These are phyloP conservation scores for Linum lewisii DNA, from an alignment of 345 rosid species.

Conservation along the genomic window DNA sequence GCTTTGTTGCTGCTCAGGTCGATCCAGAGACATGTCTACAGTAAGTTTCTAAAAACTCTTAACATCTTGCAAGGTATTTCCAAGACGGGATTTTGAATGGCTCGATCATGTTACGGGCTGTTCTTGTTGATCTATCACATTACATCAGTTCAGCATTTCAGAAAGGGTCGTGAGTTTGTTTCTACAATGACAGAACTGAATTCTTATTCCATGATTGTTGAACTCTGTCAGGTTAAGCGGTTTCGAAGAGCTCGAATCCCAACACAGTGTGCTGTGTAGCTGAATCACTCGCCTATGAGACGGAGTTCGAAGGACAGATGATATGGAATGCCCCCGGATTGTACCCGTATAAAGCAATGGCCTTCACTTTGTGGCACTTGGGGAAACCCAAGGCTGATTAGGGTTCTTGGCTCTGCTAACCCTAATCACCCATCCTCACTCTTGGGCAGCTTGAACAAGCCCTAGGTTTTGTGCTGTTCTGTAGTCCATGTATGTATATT, in stretches of 20 bases:
- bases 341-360: slow-evolving; percentile 81
- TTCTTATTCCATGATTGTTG: slow-evolving; percentile 7
- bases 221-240: slow-evolving; percentile 51
- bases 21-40: slow-evolving; percentile 90
- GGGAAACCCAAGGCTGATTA: slow-evolving; percentile 55
- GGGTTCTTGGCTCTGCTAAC: slow-evolving; percentile 41
- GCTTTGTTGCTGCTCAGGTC: slow-evolving; percentile 60
- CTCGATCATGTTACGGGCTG: too few relatives aligned
- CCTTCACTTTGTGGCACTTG: slow-evolving; percentile 77
- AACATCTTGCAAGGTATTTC: too few relatives aligned
- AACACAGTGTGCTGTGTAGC: slow-evolving; percentile 53
- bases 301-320: slow-evolving; percentile 76
- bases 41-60: slow-evolving; percentile 32
- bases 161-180: too few relatives aligned
- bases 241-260: slow-evolving; percentile 64
- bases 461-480: too few relatives aligned
- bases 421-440: slow-evolving; percentile 10
- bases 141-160: too few relatives aligned
- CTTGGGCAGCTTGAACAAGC: too few relatives aligned
- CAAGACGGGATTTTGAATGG: too few relatives aligned
- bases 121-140: too few relatives aligned
- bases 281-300: slow-evolving; percentile 51
- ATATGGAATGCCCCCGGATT: slow-evolving; percentile 77
- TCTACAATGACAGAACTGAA: neutral
- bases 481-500: too few relatives aligned